A percentile compares a stretch with the other conserved stretches of the same genome.
Conservation (phyloP, 768 basidiomycete genomes). For the Auriscalpium vulgare region DNA sequence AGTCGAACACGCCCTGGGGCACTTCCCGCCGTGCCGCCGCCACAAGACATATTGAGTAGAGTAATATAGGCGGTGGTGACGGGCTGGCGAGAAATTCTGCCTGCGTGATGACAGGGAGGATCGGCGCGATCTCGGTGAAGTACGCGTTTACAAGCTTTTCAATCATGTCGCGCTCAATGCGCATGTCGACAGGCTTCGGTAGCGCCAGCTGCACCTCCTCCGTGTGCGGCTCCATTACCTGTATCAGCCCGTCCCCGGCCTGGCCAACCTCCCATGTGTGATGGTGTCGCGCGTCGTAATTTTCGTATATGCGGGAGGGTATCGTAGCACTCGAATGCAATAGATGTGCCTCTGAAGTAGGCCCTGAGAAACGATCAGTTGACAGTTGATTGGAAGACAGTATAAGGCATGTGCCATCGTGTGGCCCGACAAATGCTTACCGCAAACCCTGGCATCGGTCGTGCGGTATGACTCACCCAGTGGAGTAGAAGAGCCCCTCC, state of each 20-base stretch:
- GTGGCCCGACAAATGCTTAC: slow-evolving; percentile 18
- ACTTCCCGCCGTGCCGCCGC: slow-evolving; percentile 81
- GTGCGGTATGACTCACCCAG: slow-evolving; percentile 37
- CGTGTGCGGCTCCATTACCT: slow-evolving; percentile 55
- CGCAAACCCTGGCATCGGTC: slow-evolving; percentile 53
- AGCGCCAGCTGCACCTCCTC: slow-evolving; percentile 48
- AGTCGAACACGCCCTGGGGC: slow-evolving; percentile 81
- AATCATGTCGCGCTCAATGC: slow-evolving; percentile 69
- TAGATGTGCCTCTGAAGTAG: slow-evolving; percentile 79
- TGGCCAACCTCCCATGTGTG: slow-evolving; percentile 83
- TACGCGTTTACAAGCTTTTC: slow-evolving; percentile 86
- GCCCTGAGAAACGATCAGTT: slow-evolving; percentile 42
- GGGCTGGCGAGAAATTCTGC: slow-evolving; percentile 76
- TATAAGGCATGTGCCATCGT: neutral
- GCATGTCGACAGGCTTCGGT: slow-evolving; percentile 60
- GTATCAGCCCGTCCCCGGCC: slow-evolving; percentile 82
- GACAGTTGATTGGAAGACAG: neutral
- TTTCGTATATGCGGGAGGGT: slow-evolving; percentile 78
- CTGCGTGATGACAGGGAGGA: slow-evolving; percentile 83
- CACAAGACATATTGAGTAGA: slow-evolving; percentile 92
- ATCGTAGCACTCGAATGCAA: slow-evolving; percentile 86
- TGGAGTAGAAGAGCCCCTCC: slow-evolving; percentile 35
- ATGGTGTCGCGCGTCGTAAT: slow-evolving; percentile 81
- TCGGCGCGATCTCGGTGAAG: slow-evolving; percentile 82
- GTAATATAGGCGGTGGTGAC: slow-evolving; percentile 69